These are phyloP conservation scores for Rhodotorula sp. DNA, from an alignment of 1,284 basidiomycete species.

Conservation along the genomic window DNA sequence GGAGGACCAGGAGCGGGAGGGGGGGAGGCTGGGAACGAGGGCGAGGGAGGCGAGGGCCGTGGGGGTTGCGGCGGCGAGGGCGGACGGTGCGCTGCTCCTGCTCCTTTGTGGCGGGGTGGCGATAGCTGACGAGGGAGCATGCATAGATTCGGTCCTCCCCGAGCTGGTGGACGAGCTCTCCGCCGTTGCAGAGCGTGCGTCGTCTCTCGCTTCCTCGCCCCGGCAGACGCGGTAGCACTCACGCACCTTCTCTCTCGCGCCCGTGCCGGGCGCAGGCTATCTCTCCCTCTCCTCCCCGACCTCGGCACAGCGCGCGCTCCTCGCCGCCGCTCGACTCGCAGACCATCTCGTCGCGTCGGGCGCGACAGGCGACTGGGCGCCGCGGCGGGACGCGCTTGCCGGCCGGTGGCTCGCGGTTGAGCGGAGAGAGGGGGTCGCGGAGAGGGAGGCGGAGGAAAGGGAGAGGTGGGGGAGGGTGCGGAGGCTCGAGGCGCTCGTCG, in stretches of 20 bases:
- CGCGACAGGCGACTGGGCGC: neutral
- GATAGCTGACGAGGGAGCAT: too few species aligned
- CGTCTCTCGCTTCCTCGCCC: neutral
- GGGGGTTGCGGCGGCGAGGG: neutral
- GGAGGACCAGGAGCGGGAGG: too few species aligned
- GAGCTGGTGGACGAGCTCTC: conserved; percentile 5
- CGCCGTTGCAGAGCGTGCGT: conserved; percentile 2
- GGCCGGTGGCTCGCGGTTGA: neutral
- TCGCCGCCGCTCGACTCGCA: conserved; percentile 3
- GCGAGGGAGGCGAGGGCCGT: conserved; percentile 9
- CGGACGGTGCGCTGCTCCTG: conserved; percentile 2
- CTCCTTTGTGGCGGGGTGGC: neutral
- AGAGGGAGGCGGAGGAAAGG: neutral
- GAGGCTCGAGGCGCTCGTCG: conserved; percentile 3
- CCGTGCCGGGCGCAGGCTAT: neutral
- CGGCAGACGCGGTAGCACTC: too few species aligned
- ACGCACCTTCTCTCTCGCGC: neutral
- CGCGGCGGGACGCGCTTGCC: neutral
- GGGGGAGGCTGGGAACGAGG: neutral
- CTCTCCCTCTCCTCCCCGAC: neutral
- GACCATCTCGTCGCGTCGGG: neutral
- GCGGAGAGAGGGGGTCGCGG: neutral
- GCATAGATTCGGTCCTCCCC: conserved; percentile 1
- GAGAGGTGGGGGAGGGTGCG: neutral
- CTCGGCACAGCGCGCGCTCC: neutral